Percentiles rank a stretch among this genome's conserved stretches.
phyloP scores from a whole-genome alignment of 2,329 filamentous ascomycete species.

The Aspergillus ochraceus region DNA sequence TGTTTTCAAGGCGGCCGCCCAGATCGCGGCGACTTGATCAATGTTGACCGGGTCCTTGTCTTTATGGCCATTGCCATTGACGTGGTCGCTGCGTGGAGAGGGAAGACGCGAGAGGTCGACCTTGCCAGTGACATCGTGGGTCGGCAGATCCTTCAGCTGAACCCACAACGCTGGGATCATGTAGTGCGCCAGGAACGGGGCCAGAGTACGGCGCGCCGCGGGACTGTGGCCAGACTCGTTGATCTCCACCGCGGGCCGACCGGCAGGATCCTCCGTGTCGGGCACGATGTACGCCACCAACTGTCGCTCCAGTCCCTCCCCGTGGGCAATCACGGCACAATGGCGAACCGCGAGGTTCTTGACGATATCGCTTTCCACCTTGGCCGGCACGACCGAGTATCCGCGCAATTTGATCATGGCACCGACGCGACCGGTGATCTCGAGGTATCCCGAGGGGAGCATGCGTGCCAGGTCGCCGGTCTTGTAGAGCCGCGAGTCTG shows the following conservation, averaged over 20 bases:
- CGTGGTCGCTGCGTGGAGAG: conserved; percentile 55
- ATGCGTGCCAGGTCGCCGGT: conserved; percentile 71
- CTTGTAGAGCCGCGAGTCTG: conserved; percentile 69
- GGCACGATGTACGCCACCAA: conserved; percentile 74
- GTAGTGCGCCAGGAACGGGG: conserved; percentile 71
- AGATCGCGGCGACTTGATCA: conserved; percentile 68
- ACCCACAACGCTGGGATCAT: conserved; percentile 83
- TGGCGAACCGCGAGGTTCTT: conserved; percentile 68
- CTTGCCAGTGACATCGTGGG: conserved; percentile 77
- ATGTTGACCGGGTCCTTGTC: conserved; percentile 63
- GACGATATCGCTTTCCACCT: conserved; percentile 72
- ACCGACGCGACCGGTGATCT: conserved; percentile 74
- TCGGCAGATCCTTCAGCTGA: conserved; percentile 68
- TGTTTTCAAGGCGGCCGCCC: conserved; percentile 70
- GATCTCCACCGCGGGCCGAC: conserved; percentile 64
- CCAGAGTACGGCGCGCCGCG: conserved; percentile 63
- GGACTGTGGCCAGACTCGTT: conserved; percentile 72
- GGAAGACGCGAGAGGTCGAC: conserved; percentile 72
- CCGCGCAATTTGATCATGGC: conserved; percentile 80
- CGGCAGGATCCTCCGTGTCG: conserved; percentile 58
- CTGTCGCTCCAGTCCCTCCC: conserved; percentile 73
- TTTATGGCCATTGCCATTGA: conserved; percentile 45
- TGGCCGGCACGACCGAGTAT: conserved; percentile 74
- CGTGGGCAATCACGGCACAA: conserved; percentile 71
- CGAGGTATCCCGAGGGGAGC: conserved; percentile 66